phyloP scores from a whole-genome alignment of 306 rosid genomes.

The Ochetophila trinervis region DNA sequence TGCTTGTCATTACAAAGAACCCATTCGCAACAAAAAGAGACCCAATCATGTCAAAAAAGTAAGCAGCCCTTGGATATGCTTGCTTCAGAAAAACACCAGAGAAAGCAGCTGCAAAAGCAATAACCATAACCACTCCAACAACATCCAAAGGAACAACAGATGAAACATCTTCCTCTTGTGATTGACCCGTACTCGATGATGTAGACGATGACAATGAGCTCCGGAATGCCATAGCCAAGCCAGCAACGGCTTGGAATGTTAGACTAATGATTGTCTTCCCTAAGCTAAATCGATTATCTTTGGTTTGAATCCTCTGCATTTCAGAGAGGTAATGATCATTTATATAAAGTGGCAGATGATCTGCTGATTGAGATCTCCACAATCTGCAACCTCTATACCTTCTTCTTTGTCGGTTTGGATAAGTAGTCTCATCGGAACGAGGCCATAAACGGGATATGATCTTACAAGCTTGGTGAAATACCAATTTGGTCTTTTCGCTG shows the following conservation, averaged over 20 bases:
- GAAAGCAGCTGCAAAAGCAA: conserved; percentile 23
- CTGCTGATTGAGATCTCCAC: too few relatives aligned
- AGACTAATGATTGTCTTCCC: conserved; percentile 7
- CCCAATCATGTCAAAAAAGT: conserved; percentile 3
- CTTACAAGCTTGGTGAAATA: too few relatives aligned
- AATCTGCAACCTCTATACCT: too few relatives aligned
- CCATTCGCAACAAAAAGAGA: background rate
- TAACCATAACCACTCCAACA: conserved; percentile 14
- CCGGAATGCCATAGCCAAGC: background rate
- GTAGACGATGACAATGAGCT: background rate
- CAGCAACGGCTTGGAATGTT: conserved; percentile 9
- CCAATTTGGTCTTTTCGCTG: too few relatives aligned
- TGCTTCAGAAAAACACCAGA: conserved; percentile 8
- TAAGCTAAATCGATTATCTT: background rate
- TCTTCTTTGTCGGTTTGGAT: too few relatives aligned
- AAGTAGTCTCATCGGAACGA: too few relatives aligned
- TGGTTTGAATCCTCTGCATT: too few relatives aligned
- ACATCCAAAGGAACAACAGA: background rate
- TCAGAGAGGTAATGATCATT: too few relatives aligned
- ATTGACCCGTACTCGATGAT: background rate
- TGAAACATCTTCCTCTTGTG: background rate
- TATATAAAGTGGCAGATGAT: too few relatives aligned
- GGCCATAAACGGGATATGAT: too few relatives aligned
- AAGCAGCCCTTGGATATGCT: conserved; percentile 3
- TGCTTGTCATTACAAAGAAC: conserved; percentile 1